phyloP scores from a whole-genome alignment of 345 rosid species.

The Eucalyptus albens region DNA sequence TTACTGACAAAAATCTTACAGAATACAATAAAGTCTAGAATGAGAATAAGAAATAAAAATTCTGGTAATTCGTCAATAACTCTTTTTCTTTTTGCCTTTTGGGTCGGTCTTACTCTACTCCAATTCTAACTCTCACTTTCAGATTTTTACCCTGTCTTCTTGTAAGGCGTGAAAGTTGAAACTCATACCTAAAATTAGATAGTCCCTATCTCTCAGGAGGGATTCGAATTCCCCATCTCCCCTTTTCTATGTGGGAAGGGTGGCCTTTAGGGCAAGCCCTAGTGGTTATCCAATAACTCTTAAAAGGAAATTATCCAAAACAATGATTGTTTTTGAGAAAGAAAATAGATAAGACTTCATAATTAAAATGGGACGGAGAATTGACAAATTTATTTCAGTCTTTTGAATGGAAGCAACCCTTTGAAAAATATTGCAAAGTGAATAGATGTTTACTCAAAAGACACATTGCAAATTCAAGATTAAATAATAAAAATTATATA shows the following conservation, averaged over 20 bases:
- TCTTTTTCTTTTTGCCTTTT: too few relatives aligned
- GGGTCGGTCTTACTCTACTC: fast-evolving
- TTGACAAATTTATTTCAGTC: background rate
- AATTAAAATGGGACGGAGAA: background rate
- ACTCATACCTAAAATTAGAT: too few relatives aligned
- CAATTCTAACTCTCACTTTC: too few relatives aligned
- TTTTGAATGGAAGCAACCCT: background rate
- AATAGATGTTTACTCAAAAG: background rate
- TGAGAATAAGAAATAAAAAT: too few relatives aligned
- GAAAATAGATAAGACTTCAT: background rate
- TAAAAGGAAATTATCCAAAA: background rate
- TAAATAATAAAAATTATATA: too few relatives aligned
- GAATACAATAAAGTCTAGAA: too few relatives aligned
- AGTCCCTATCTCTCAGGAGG: too few relatives aligned
- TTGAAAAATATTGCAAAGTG: background rate
- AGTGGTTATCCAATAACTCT: background rate
- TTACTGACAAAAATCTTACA: too few relatives aligned
- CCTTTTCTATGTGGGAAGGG: too few relatives aligned
- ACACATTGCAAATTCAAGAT: background rate
- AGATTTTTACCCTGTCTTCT: fast-evolving
- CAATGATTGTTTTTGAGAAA: background rate
- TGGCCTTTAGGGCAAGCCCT: too few relatives aligned
- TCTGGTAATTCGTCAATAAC: background rate
- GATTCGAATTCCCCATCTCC: too few relatives aligned
- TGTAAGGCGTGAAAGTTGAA: too few relatives aligned